Evolutionary conservation across 129 eudicot species (phyloP), one percentile per base, ranked within the genome.

Genomic region (Scalesia atractyloides): DNA sequence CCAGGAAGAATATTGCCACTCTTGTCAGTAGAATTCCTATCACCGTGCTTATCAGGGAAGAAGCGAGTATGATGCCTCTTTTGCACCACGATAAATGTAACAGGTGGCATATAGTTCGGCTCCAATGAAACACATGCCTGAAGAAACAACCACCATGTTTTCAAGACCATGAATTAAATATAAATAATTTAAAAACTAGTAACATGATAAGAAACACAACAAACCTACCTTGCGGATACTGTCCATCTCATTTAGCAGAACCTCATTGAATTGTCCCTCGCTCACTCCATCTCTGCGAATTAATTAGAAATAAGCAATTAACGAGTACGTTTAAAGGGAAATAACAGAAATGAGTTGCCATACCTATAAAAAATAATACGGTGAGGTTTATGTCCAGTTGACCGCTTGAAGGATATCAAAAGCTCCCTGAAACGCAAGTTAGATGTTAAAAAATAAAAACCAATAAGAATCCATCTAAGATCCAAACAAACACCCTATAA

Each of bases 1-100:
- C 98, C 98, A 43, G 98, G 93, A 48, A 94, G 80, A 16, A 94
- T 87, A 62, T 94, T 94, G 24, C 96, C 96, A 76, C 97, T 89
- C 84, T 24, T 86, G 64, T 94, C 98, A 0, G 92, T 91, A 5
- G 61, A 2, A 16, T 18, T 72, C 19, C 65, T 66, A 56, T 89
- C 90, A 0, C 58, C 30, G 30, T 89, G 91, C 59, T 34, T 74
- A 0, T 51, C 73, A 6, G 98, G 89, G 37, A 93, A 93, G 26
- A 93, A 87, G 5, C 96, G 90, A 0, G 98, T 93, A 34, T 93
- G 98, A 22, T 93, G 98, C 61, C 98, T 84, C 78, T 93, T 93
- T 46, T 93, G 98, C 9, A 89, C 98, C 0, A 93, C 92, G 26
- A 93, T 82, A 69, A 93, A 93, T 1, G 98, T 89, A 2, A 89